Evolutionary conservation across 805 yeast genomes (phyloP).

Genomic region (Yarrowia sp.): DNA sequence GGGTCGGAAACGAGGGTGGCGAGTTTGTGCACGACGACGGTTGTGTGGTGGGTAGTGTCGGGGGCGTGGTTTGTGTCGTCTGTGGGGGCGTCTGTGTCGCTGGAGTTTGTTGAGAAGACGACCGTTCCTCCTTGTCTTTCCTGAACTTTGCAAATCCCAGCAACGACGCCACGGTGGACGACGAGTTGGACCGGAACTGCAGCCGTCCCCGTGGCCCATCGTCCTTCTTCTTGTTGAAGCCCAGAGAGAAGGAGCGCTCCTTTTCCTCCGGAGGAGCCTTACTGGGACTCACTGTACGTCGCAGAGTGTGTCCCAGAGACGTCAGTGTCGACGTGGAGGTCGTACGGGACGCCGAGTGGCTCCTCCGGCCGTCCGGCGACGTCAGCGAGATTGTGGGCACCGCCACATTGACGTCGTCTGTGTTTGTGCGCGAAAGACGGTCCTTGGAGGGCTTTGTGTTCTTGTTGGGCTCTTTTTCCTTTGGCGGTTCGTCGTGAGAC

Average conservation of each 20-base stretch:
- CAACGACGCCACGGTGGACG: conserved; percentile 23
- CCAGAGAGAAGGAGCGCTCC: conserved; percentile 14
- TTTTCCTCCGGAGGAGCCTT: conserved; percentile 1
- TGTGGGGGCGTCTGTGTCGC: background rate
- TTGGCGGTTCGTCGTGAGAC: background rate
- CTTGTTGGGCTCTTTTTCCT: background rate
- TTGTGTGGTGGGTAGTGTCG: background rate
- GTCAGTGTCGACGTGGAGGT: background rate
- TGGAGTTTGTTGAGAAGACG: background rate
- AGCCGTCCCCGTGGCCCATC: conserved; percentile 12
- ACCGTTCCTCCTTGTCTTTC: conserved; percentile 4
- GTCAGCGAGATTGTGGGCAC: conserved; percentile 16
- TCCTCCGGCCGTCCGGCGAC: background rate
- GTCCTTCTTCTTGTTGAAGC: conserved; percentile 16
- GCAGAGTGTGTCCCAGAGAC: background rate
- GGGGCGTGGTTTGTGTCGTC: background rate
- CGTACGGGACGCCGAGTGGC: background rate
- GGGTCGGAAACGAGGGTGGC: no score
- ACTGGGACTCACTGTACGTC: conserved; percentile 2
- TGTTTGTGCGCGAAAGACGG: background rate
- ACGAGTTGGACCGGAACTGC: conserved; percentile 23
- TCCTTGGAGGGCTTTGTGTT: background rate
- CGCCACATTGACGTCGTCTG: conserved; percentile 9
- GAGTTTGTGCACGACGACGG: no score
- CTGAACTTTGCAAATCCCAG: conserved; percentile 18